Conservation (phyloP, 371 early-diverging fungal genomes). For the Mucor ambiguus region DNA sequence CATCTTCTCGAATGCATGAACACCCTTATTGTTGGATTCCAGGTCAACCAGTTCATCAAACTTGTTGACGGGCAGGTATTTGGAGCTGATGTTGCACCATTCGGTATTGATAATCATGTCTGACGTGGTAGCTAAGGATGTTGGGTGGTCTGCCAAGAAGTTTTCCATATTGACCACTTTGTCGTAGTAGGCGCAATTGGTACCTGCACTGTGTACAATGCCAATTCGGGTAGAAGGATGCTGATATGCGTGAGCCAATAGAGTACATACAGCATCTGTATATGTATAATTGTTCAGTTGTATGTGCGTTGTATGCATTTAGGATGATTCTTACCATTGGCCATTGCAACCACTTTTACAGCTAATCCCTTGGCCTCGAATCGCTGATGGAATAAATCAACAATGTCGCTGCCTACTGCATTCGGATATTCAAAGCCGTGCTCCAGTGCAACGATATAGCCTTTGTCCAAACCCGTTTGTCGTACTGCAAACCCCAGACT, state of each 20-base stretch:
- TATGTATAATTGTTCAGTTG: not conserved
- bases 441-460: slow-evolving; percentile 44
- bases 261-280: slow-evolving; percentile 89
- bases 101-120: slow-evolving; percentile 93
- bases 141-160: slow-evolving; percentile 12
- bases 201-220: slow-evolving; percentile 93
- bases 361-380: slow-evolving; percentile 44
- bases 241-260: slow-evolving; percentile 87
- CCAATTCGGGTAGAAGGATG: slow-evolving; percentile 86
- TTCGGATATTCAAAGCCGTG: slow-evolving; percentile 53
- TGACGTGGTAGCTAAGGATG: not conserved
- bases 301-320: not conserved
- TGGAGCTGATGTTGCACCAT: slow-evolving; percentile 76
- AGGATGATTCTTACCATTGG: slow-evolving; percentile 36
- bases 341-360: slow-evolving; percentile 49
- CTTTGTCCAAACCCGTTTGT: slow-evolving; percentile 46
- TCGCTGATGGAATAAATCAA: slow-evolving; percentile 40
- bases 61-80: slow-evolving; percentile 71
- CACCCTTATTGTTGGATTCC: slow-evolving; percentile 70
- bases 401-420: slow-evolving; percentile 43
- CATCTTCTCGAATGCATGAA: slow-evolving; percentile 92
- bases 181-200: slow-evolving; percentile 89
- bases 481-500: slow-evolving; percentile 50
- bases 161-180: slow-evolving; percentile 36
- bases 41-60: slow-evolving; percentile 83